Conservation (phyloP, 805 yeast species). For the Teunomyces panamensis region DNA sequence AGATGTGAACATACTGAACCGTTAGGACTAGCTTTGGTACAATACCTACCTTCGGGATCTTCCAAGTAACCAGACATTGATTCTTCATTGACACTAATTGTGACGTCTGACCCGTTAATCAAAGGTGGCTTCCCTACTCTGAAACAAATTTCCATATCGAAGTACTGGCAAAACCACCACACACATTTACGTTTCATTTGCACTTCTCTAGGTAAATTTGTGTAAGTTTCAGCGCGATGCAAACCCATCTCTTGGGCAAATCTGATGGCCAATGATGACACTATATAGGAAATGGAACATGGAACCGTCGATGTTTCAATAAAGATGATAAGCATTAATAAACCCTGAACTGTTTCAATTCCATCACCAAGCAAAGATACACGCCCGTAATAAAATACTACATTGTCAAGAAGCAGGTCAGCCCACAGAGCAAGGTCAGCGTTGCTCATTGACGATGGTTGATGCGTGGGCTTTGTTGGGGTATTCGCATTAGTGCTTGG, state of each 20-base stretch:
- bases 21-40: background rate
- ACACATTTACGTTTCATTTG: constrained; percentile 22
- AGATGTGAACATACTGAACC: background rate
- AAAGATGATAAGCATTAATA: constrained; percentile 16
- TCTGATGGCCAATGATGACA: constrained; percentile 33
- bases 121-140: constrained; percentile 40
- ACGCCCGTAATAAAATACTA: constrained; percentile 20
- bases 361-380: constrained; percentile 25
- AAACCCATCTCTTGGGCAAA: constrained; percentile 42
- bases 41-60: background rate
- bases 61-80: background rate
- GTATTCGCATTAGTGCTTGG: background rate
- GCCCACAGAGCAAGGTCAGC: constrained; percentile 18
- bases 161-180: constrained; percentile 38
- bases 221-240: constrained; percentile 33
- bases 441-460: background rate
- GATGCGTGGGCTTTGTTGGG: background rate
- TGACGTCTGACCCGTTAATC: constrained; percentile 31
- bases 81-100: constrained; percentile 24
- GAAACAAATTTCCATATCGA: constrained; percentile 38
- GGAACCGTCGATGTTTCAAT: constrained; percentile 30
- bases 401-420: constrained; percentile 15
- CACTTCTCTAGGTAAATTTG: constrained; percentile 19
- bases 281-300: constrained; percentile 28
- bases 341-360: constrained; percentile 18